Base-by-base conservation (phyloP, 2,329 filamentous ascomycete genomes). In the Claviceps arundinis region DNA sequence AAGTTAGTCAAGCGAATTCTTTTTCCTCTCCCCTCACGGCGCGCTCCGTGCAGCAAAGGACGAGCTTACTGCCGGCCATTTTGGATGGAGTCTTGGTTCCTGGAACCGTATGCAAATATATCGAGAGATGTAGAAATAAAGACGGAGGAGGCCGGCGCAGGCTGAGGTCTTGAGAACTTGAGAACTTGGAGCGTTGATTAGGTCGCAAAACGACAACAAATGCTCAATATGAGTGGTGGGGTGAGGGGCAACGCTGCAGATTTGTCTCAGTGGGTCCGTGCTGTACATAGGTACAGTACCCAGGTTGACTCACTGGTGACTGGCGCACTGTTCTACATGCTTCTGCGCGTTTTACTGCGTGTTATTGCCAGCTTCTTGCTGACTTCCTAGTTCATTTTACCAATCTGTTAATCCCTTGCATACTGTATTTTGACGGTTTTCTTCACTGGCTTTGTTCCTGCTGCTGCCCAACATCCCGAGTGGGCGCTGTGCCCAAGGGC, bases 231-330 rank as follows among this genome's bases (percentile, higher is more conserved):
- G 54, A 55, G 58, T 56, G 56, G 61, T 60, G 65, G 63, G 65
- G 64, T 64, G 61, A 61, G 62, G 64, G 65, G 62, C 63, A 37
- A 68, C 65, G 65, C 64, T 65, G 63, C 62, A 63, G 55, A 64
- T 66, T 64, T 52, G 22, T 37, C 46, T 26, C 44, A 26, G 30
- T 17, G 57, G 59, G 56, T 56, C 47, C 51, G 54, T 56, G 52
- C 53, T 51, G 49, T 55, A n/a, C n/a, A n/a, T n/a, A n/a, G n/a
- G n/a, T n/a, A n/a, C n/a, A n/a, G n/a, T n/a, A 49, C n/a, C n/a
- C 56, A 58, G 47, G 30, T 47, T 53, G 53, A 50, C 44, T 44
- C 48, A 55, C 55, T 56, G 51, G 54, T 19, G 19, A 19, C 19
- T 19, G 19, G 19, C 7, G 14, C 26, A 34, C 30, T 34, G 30